These are phyloP conservation scores for Fusarium sp. DNA, from an alignment of 2,329 filamentous ascomycete genomes.

Conservation along the genomic window DNA sequence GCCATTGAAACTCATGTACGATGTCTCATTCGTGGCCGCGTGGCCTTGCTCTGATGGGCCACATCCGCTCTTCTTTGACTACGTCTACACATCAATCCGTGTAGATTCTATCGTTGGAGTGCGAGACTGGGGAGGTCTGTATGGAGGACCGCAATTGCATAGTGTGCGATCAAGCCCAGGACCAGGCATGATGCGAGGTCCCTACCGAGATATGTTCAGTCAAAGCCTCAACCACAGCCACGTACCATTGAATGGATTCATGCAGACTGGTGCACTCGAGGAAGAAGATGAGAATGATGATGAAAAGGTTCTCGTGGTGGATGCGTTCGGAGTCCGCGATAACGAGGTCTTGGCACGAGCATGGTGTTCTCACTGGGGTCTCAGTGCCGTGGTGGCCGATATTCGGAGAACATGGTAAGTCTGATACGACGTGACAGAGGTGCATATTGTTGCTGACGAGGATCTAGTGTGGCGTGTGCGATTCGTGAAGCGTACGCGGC, in stretches of 20 bases:
- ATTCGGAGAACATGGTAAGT: conserved; percentile 71
- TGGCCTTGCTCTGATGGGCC: conserved; percentile 71
- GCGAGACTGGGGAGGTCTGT: conserved; percentile 68
- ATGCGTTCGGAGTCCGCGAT: conserved; percentile 76
- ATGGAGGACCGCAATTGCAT: conserved; percentile 41
- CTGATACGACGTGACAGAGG: background rate
- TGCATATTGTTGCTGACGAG: conserved; percentile 12
- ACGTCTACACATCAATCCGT: conserved; percentile 64
- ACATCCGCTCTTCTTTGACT: conserved; percentile 77
- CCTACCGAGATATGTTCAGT: conserved; percentile 38
- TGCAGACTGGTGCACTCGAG: conserved; percentile 36
- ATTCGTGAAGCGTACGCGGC: conserved; percentile 80
- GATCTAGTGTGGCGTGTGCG: conserved; percentile 72
- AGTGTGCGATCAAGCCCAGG: conserved; percentile 49
- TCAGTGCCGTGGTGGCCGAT: conserved; percentile 75
- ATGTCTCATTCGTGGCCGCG: conserved; percentile 71
- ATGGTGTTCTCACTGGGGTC: conserved; percentile 80
- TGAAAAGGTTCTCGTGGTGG: conserved; percentile 74
- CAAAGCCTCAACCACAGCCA: conserved; percentile 34
- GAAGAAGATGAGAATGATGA: conserved; percentile 58
- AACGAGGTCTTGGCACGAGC: conserved; percentile 80
- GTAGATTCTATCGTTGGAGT: conserved; percentile 73
- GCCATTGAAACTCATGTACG: conserved; percentile 68
- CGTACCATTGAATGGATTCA: conserved; percentile 21
- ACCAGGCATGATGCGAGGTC: conserved; percentile 40